phyloP scores from a whole-genome alignment of 2,329 filamentous ascomycete genomes.

The Fusarium sublunatum region DNA sequence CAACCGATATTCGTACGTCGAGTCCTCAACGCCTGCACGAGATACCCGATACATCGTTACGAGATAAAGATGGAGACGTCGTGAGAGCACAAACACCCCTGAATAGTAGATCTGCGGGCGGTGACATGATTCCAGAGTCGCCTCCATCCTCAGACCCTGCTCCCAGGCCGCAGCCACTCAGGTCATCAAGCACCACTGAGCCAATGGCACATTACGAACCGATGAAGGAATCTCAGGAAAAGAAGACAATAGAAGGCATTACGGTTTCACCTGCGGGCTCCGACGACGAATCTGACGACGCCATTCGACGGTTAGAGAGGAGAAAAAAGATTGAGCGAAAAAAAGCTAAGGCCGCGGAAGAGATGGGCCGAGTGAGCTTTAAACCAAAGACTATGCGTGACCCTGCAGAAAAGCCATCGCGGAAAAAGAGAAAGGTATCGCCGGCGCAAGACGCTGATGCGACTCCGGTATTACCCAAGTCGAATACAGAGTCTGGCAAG shows the following conservation, averaged over 20 bases:
- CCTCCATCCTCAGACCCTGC: constrained; percentile 46
- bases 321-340: constrained; percentile 53
- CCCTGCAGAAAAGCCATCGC: constrained; percentile 38
- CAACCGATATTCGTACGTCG: constrained; percentile 55
- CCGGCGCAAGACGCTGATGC: background rate
- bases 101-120: constrained; percentile 41
- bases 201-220: constrained; percentile 59
- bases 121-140: constrained; percentile 53
- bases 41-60: constrained; percentile 45
- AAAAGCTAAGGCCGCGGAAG: constrained; percentile 54
- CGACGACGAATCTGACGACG: constrained; percentile 53
- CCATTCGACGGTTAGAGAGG: constrained; percentile 50
- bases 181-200: constrained; percentile 41
- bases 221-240: constrained; percentile 60
- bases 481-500: constrained; percentile 8
- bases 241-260: constrained; percentile 46
- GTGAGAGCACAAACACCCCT: constrained; percentile 45
- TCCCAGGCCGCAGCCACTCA: constrained; percentile 37
- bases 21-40: constrained; percentile 55
- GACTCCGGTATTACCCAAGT: background rate
- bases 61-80: constrained; percentile 29
- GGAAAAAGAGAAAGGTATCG: constrained; percentile 46
- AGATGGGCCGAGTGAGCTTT: constrained; percentile 57
- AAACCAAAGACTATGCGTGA: constrained; percentile 38
- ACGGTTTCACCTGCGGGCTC: constrained; percentile 43